Conservation (phyloP, 2,329 filamentous ascomycete species). For the Massarina eburnea region DNA sequence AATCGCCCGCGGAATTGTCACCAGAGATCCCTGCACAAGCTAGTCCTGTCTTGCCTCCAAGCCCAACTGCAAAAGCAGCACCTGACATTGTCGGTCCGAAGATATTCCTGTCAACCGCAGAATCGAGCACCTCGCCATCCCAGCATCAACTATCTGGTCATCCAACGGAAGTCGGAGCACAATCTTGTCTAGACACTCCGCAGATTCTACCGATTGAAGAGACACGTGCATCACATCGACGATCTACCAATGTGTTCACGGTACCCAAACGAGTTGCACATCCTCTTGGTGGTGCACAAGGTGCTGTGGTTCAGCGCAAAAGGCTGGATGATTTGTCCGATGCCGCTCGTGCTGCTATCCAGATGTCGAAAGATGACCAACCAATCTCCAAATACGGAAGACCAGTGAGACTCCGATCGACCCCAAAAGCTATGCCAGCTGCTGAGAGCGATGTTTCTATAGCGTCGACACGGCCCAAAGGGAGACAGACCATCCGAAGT, state of each 20-base stretch:
- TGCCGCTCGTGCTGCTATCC: conserved; percentile 1
- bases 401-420: conserved; percentile 18
- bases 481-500: conserved; percentile 10
- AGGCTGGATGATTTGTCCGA: conserved; percentile 4
- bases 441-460: conserved; percentile 20
- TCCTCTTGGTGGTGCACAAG: conserved; percentile 5
- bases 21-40: conserved; percentile 10
- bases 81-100: conserved; percentile 6
- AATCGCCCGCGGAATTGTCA: conserved; percentile 9
- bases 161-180: conserved; percentile 3
- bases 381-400: conserved; percentile 9
- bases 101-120: conserved; percentile 10
- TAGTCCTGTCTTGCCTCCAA: no score
- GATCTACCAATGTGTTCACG: conserved; percentile 17
- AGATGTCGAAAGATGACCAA: conserved; percentile 3
- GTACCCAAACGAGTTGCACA: conserved; percentile 6
- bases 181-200: not conserved
- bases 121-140: not conserved
- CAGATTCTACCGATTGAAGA: not conserved
- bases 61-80: conserved; percentile 8
- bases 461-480: conserved; percentile 1
- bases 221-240: conserved; percentile 5
- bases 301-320: conserved; percentile 1
- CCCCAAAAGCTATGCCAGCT: conserved; percentile 13
- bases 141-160: conserved; percentile 1